These are phyloP conservation scores for Paecilomyces sp. DNA, from an alignment of 2,329 filamentous ascomycete species.

Conservation along the genomic window DNA sequence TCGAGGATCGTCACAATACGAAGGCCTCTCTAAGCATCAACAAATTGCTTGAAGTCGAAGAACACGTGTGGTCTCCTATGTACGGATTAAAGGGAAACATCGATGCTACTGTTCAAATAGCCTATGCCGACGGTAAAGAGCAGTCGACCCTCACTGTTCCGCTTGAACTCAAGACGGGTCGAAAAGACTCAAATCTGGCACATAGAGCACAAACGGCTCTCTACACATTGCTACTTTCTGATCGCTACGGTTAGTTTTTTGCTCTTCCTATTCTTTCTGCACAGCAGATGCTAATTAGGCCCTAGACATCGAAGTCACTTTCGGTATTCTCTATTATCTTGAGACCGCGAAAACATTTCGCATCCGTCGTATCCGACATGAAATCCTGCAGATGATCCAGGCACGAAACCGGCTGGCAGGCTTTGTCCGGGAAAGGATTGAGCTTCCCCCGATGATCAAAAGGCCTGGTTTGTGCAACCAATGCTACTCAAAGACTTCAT, in stretches of 20 bases:
- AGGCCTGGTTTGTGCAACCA: conserved; percentile 73
- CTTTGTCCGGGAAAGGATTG: conserved; percentile 72
- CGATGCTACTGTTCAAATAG: conserved; percentile 88
- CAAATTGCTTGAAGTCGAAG: conserved; percentile 92
- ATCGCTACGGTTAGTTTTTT: conserved; percentile 62
- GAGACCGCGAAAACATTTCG: conserved; percentile 81
- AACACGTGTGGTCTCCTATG: conserved; percentile 97
- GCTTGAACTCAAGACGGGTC: conserved; percentile 93
- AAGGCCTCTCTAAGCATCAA: conserved; percentile 77
- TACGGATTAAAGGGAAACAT: conserved; percentile 97
- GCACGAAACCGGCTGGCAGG: conserved; percentile 85
- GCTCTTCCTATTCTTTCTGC: conserved; percentile 8
- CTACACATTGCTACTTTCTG: conserved; percentile 85
- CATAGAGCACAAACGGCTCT: conserved; percentile 92
- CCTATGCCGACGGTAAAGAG: conserved; percentile 63
- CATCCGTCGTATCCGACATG: conserved; percentile 76
- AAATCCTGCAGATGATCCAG: conserved; percentile 94
- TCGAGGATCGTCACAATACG: conserved; percentile 71
- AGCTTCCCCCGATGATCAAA: conserved; percentile 79
- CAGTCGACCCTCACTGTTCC: conserved; percentile 72
- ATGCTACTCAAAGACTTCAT: conserved; percentile 86
- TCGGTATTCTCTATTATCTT: conserved; percentile 90
- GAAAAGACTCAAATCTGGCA: conserved; percentile 65
- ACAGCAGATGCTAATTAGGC: neutral
- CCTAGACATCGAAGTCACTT: conserved; percentile 78